These are phyloP conservation scores for Huntiella savannae DNA, from an alignment of 2,329 filamentous ascomycete species.

Conservation along the genomic window DNA sequence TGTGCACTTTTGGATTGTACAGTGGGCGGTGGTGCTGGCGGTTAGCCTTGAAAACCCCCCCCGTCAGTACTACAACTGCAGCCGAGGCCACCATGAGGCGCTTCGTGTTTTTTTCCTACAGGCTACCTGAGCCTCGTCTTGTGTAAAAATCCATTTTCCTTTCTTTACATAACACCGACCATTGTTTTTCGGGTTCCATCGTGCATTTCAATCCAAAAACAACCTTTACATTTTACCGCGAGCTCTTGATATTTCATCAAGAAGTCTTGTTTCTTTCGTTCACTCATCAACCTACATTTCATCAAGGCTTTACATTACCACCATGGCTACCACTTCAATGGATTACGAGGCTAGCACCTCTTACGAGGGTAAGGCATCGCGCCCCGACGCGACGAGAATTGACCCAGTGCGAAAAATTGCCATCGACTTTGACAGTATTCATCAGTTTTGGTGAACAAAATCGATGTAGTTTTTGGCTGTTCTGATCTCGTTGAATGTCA, in stretches of 20 bases:
- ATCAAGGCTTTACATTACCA: slow-evolving; percentile 3
- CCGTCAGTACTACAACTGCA: too few species aligned
- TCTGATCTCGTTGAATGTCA: background rate
- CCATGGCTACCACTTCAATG: slow-evolving; percentile 48
- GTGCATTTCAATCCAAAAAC: background rate
- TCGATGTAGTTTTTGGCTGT: background rate
- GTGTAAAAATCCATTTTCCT: background rate
- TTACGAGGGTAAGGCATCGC: slow-evolving; percentile 34
- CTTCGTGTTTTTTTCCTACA: too few species aligned
- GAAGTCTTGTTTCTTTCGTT: background rate
- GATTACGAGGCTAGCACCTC: slow-evolving; percentile 51
- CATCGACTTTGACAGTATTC: background rate
- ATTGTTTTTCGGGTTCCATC: background rate
- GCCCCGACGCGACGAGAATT: background rate
- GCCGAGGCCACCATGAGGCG: too few species aligned
- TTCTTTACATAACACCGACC: background rate
- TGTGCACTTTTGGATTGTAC: too few species aligned
- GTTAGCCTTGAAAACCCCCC: too few species aligned
- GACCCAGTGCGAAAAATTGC: too few species aligned
- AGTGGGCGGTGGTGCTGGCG: too few species aligned
- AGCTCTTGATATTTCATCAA: background rate
- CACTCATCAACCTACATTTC: background rate
- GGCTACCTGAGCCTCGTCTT: background rate
- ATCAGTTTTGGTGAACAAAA: background rate
- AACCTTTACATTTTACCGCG: background rate